Evolutionary conservation across 2,329 filamentous ascomycete species (phyloP).

Genomic region (Epichloe scottii): DNA sequence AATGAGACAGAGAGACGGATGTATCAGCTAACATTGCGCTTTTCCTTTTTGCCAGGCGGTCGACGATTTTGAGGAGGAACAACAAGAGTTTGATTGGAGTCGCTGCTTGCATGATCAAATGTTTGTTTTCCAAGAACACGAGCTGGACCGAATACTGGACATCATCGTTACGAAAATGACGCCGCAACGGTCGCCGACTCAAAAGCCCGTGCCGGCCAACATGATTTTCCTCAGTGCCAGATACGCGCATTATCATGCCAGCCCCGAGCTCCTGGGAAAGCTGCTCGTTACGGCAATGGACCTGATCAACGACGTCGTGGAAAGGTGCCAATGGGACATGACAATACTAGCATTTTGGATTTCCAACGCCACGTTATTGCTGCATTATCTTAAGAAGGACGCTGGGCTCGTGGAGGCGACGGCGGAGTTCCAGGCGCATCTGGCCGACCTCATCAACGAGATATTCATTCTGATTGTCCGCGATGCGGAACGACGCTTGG

Average conservation of each 20-base stretch:
- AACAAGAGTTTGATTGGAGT: constrained; percentile 92
- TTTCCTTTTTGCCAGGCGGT: constrained; percentile 33
- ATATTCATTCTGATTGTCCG: constrained; percentile 97
- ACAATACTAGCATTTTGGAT: constrained; percentile 98
- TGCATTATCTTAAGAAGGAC: constrained; percentile 96
- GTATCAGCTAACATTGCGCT: constrained; percentile 13
- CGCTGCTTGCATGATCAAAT: constrained; percentile 94
- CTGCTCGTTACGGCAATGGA: constrained; percentile 81
- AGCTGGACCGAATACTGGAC: constrained; percentile 82
- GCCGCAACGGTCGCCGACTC: constrained; percentile 85
- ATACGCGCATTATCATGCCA: constrained; percentile 95
- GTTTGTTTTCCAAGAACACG: constrained; percentile 97
- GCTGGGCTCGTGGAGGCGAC: constrained; percentile 68
- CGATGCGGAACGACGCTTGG: constrained; percentile 88
- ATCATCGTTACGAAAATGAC: constrained; percentile 98
- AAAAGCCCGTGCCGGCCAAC: constrained; percentile 95
- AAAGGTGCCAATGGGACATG: constrained; percentile 97
- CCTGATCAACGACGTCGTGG: constrained; percentile 95
- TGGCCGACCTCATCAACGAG: constrained; percentile 91
- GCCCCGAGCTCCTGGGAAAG: constrained; percentile 66
- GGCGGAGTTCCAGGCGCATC: constrained; percentile 78
- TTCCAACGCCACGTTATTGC: constrained; percentile 86
- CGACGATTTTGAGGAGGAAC: constrained; percentile 77
- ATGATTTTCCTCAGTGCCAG: constrained; percentile 90
- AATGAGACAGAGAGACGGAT: neutral